Base-by-base conservation (phyloP, 2,329 filamentous ascomycete species). In the Colletotrichum chrysophilum region DNA sequence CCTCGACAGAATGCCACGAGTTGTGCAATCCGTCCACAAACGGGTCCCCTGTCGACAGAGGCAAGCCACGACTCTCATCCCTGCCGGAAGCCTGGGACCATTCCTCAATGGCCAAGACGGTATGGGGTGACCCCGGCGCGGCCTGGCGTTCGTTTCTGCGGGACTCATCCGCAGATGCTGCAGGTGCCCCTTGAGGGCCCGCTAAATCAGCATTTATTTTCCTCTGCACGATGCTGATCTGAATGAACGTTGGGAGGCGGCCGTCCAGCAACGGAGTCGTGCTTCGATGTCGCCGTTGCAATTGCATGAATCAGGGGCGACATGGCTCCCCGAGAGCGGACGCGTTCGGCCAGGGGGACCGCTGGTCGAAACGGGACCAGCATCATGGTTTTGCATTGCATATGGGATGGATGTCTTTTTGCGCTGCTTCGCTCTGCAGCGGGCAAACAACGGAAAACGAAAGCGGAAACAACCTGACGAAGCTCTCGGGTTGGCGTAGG, bases 361-460 rank as follows among this genome's bases (percentile, higher is more conserved):
- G 62, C 64, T 65, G 43, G 34, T 73, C 56, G 73, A 73, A 75
- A 73, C 62, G 26, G 67, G 32, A 43, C 69, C 43, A 48, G 73
- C 73, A 75, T 75, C 69, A 73, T 75, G 73, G 55, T 75, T 75
- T 43, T 68, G 69, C 55, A 52, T 38, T 61, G 72, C 73, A 73
- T 68, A 70, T 58, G 48, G 48, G 34, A 70, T 58, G 58, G 56
- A 26, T 43, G 52, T 38, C 52, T 38, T 58, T 58, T 18, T 18
- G 55, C 55, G 26, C 16, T 24, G 55, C 55, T 58, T 24, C 55
- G 38, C 52, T 56, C 36, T 62, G 67, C 67, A 58, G 16, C 38
- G 52, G 28, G n/a, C 28, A 36, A 52, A 75, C 16, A 24, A n/a
- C 26, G 18, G 56, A n/a, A 28, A 62, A 68, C 58, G 73, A 58